Base-by-base conservation (phyloP, 108 stramenopile species). In the Cyclotella baltica region DNA sequence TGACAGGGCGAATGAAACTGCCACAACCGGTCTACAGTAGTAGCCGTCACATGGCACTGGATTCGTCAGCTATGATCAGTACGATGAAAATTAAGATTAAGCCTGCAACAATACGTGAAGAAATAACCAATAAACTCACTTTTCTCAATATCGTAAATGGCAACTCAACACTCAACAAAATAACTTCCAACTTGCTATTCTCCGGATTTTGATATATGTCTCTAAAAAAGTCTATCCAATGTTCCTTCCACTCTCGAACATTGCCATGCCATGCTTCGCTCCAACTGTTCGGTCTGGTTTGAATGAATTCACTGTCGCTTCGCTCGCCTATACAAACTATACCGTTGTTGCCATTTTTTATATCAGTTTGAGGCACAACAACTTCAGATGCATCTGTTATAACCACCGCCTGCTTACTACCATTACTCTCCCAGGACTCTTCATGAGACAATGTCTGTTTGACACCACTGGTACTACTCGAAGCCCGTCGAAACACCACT, bases 31-130 rank as follows among this genome's bases (percentile, higher is more conserved):
- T 36, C 94, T 87, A 30, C 84, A 86, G 68, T 97, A 97, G 67
- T 92, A 93, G 15, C 93, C 95, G 65, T 96, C 95, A 57, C 95
- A 96, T 10, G 95, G 95, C 64, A 96, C 93, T 37, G 95, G 88
- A 64, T 77, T 83, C 1, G 76, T 73, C n/a, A 83, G 61, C 70
- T 80, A 37, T 5, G 38, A 62, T 18, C 13, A 35, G 36, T 27
- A 56, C 46, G 28, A 62, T 62, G 43, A 8, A 56, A 30, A 8
- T 43, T 43, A 34, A 23, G 31, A 37, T 29, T 47, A n/a, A 30
- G 67, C 52, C 50, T 23, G 19, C 31, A 23, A 37, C 31, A n/a
- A 34, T 31, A 40, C 33, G 35, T 33, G 22, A 36, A 63, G 16
- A 55, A 25, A 59, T 31, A 10, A 22, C 4, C 6, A 53, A 16